Conservation (phyloP, 2,329 filamentous ascomycete species). For the Colletotrichum chrysophilum region DNA sequence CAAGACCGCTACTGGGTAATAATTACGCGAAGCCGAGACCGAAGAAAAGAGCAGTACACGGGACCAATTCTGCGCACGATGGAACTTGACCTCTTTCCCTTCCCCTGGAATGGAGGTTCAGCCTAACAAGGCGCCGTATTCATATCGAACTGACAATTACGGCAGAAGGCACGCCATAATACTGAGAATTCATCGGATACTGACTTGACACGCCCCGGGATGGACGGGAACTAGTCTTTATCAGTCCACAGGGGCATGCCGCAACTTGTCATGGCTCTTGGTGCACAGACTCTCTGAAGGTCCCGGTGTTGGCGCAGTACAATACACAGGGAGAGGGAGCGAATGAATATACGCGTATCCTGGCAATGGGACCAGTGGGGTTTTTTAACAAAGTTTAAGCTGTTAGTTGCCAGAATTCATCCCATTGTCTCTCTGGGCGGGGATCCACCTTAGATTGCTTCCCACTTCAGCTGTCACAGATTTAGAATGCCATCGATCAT, state of each 20-base stretch:
- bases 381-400: background rate
- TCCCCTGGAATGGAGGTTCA: no score
- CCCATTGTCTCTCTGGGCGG: background rate
- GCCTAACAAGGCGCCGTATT: no score
- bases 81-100: background rate
- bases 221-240: background rate
- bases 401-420: background rate
- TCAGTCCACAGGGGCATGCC: background rate
- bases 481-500: background rate
- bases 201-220: background rate
- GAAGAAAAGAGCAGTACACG: background rate
- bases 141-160: fast-evolving
- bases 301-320: background rate
- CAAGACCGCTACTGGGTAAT: background rate
- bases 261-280: background rate
- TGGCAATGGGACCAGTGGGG: background rate
- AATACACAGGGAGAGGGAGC: background rate
- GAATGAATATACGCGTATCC: background rate
- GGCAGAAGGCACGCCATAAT: background rate
- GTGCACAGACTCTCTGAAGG: background rate
- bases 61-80: background rate
- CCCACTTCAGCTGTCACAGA: background rate
- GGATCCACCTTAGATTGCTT: background rate
- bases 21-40: background rate
- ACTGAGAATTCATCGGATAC: background rate